These are phyloP conservation scores for Scheffersomyces lignosus DNA, from an alignment of 805 yeast genomes.

Conservation along the genomic window DNA sequence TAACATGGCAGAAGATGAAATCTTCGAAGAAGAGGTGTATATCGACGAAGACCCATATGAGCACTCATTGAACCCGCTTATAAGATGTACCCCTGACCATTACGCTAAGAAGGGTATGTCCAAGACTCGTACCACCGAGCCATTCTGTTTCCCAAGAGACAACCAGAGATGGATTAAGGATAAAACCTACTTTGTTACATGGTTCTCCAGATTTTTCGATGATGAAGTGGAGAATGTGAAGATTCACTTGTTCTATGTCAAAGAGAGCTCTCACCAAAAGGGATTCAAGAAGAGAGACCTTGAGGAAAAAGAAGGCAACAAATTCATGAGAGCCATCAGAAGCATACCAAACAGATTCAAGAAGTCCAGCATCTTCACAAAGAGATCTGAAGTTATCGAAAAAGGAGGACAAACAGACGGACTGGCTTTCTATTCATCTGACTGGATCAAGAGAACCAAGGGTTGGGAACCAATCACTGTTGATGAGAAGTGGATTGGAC, in stretches of 20 bases:
- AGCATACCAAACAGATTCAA: neutral
- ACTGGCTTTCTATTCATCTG: slow-evolving; percentile 62
- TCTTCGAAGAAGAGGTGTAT: slow-evolving; percentile 53
- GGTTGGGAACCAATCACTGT: slow-evolving; percentile 68
- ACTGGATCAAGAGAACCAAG: slow-evolving; percentile 62
- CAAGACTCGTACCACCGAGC: slow-evolving; percentile 58
- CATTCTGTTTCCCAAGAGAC: slow-evolving; percentile 84
- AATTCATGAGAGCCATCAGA: neutral
- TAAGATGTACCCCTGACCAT: slow-evolving; percentile 81
- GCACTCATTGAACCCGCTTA: slow-evolving; percentile 69
- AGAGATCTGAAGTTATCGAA: slow-evolving; percentile 36
- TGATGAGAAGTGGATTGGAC: slow-evolving; percentile 59
- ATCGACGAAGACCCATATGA: slow-evolving; percentile 74
- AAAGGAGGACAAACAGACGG: slow-evolving; percentile 34
- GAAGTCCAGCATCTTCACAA: slow-evolving; percentile 2
- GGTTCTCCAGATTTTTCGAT: slow-evolving; percentile 71
- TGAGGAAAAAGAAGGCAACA: neutral
- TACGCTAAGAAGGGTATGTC: slow-evolving; percentile 66
- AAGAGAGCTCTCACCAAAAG: slow-evolving; percentile 53
- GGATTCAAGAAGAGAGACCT: slow-evolving; percentile 51
- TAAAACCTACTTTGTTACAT: slow-evolving; percentile 70
- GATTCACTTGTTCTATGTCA: slow-evolving; percentile 65
- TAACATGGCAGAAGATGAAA: slow-evolving; percentile 63
- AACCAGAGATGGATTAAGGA: slow-evolving; percentile 56
- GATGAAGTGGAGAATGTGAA: slow-evolving; percentile 60